Percentiles rank a stretch among this genome's conserved stretches.
phyloP scores from a whole-genome alignment of 176 grass and related monocot species.

The Raddia guianensis region DNA sequence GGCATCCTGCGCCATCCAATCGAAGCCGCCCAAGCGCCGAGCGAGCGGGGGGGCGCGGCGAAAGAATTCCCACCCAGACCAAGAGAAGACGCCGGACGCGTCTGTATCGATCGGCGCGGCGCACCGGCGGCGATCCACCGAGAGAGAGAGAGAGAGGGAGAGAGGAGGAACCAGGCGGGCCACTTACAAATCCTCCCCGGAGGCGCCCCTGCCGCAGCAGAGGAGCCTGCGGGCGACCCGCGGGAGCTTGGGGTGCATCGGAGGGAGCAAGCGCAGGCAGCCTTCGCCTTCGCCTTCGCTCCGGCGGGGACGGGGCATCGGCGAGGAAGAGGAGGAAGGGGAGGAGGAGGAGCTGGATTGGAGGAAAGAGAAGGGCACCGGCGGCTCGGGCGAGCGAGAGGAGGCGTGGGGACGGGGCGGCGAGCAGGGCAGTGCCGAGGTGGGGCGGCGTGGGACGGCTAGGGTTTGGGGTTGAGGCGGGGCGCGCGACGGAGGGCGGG shows the following conservation, averaged over 20 bases:
- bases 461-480: too few species aligned
- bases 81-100: neutral
- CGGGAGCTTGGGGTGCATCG: slow-evolving; percentile 57
- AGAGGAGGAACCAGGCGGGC: neutral
- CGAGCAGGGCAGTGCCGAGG: too few species aligned
- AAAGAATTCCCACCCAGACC: neutral
- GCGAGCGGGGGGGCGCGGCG: neutral
- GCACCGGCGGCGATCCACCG: neutral
- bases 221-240: slow-evolving; percentile 57
- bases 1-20: neutral
- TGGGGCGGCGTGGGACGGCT: too few species aligned
- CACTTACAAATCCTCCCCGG: slow-evolving; percentile 56
- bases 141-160: too few species aligned
- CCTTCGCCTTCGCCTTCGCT: neutral
- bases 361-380: neutral
- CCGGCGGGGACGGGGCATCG: neutral
- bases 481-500: too few species aligned
- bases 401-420: too few species aligned
- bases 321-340: neutral
- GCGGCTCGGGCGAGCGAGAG: neutral
- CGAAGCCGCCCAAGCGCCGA: neutral
- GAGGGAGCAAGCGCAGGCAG: neutral
- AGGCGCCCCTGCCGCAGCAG: slow-evolving; percentile 47
- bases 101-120: neutral
- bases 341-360: slow-evolving; percentile 10